Evolutionary conservation across 129 eudicot species (phyloP), one percentile per base, ranked within the genome.

Genomic region (Rutidosis leptorrhynchoides): DNA sequence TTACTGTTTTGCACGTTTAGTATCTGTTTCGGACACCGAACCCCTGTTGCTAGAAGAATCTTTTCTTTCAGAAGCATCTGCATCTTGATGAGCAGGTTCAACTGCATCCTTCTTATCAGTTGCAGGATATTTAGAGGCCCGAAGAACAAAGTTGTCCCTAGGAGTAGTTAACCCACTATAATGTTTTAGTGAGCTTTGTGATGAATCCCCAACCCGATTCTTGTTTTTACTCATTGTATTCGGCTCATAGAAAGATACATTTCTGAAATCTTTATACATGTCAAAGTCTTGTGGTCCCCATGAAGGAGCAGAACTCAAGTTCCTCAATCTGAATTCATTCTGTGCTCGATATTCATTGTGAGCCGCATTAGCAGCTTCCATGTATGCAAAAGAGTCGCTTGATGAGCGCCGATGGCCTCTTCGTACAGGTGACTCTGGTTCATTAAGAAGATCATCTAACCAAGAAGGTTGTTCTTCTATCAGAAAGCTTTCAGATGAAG

Each of bases 331-430:
- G 71, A 35, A 75, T 37, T 88, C 96, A 53, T 77, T 83, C 35
- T 74, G 89, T 80, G 85, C 79, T 65, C 67, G 67, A 69, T 75
- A 83, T 60, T 88, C 93, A 57, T 79, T 68, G 79, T 58, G 77
- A 23, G 72, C 78, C 53, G 66, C 78, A 82, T 72, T 79, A 43
- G 82, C 84, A 11, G 78, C 75, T 71, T 93, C 98, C 65, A 76
- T 27, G 70, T 85, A 85, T 45, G 98, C 79, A 68, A 88, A 92
- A 26, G 98, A 93, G 74, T 93, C 96, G 53, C 98, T 93, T 23
- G 96, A 93, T 66, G 98, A 85, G 55, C 98, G 98, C 21, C 98
- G 85, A 65, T 93, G 98, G 61, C 96, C 86, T 87, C 84, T 82
- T 19, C 85, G 85, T 21, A 88, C 89, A 62, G 96, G 96, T 15